Conservation (phyloP, 352 stramenopile genomes). For the Thraustochytrium sp. region DNA sequence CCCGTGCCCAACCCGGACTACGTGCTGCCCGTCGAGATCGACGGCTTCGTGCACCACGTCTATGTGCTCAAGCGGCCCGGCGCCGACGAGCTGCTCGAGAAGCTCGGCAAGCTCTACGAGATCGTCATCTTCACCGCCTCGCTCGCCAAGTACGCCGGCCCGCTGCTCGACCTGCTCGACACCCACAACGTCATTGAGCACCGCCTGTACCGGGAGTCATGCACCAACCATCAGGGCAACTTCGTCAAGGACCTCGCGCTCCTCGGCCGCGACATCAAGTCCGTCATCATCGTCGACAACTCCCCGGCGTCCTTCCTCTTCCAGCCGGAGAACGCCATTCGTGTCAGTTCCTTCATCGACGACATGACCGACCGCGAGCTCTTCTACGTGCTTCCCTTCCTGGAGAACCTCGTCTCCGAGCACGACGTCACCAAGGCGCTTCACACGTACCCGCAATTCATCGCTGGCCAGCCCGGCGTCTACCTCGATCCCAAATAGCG, state of each 20-base stretch:
- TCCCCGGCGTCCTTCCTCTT: constrained; percentile 96
- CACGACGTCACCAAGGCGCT: not conserved
- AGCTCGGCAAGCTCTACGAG: constrained; percentile 93
- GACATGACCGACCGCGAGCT: constrained; percentile 77
- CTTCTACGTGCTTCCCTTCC: constrained; percentile 46
- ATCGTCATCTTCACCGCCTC: constrained; percentile 96
- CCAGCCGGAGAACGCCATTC: constrained; percentile 87
- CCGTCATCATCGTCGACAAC: constrained; percentile 98
- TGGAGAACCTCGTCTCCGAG: constrained; percentile 44
- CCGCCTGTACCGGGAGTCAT: constrained; percentile 86
- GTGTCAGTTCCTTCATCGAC: constrained; percentile 75
- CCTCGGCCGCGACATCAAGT: constrained; percentile 80
- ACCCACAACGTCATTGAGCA: constrained; percentile 61
- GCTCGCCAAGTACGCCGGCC: constrained; percentile 95
- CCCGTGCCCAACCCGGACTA: constrained; percentile 86
- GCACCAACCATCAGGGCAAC: constrained; percentile 87
- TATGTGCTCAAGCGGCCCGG: constrained; percentile 84
- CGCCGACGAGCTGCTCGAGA: constrained; percentile 88
- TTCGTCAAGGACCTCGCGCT: constrained; percentile 96
- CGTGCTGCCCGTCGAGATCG: constrained; percentile 94
- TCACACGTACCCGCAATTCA: constrained; percentile 29
- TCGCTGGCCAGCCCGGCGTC: constrained; percentile 6
- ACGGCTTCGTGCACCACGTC: constrained; percentile 70
- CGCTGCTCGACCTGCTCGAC: constrained; percentile 91
- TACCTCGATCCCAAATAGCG: not conserved